Evolutionary conservation across 805 yeast genomes (phyloP).

Genomic region (Candida dendrica): DNA sequence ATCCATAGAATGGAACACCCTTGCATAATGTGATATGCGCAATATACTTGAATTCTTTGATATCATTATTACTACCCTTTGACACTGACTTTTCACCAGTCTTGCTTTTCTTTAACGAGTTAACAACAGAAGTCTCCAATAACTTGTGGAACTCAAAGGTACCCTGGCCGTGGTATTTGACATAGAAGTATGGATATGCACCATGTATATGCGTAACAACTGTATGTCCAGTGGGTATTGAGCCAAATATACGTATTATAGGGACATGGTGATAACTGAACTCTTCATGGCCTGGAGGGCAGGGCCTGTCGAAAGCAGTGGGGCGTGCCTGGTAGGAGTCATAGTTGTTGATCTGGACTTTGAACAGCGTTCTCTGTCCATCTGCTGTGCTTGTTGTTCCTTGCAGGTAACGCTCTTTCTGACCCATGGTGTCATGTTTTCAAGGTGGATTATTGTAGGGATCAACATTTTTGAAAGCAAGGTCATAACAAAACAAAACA

Average conservation of each 20-base stretch:
- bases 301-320: constrained; percentile 39
- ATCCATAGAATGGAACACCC: constrained; percentile 84
- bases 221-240: constrained; percentile 51
- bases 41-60: constrained; percentile 32
- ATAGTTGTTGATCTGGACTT: constrained; percentile 52
- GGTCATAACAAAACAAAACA: background rate
- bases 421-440: no score
- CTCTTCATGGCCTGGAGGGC: constrained; percentile 17
- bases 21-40: constrained; percentile 60
- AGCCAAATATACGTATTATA: constrained; percentile 70
- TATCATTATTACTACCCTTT: constrained; percentile 5
- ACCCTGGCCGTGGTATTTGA: constrained; percentile 48
- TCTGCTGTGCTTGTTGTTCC: background rate
- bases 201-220: constrained; percentile 74
- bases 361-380: constrained; percentile 9
- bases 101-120: constrained; percentile 28
- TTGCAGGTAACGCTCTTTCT: background rate
- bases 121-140: constrained; percentile 36
- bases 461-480: no score
- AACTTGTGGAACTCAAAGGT: constrained; percentile 32
- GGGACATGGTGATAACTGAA: constrained; percentile 50
- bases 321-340: constrained; percentile 64
- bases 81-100: constrained; percentile 6
- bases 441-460: no score
- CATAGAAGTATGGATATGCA: constrained; percentile 71